These are phyloP conservation scores for Malassezia sp. DNA, from an alignment of 1,284 basidiomycete genomes.

Conservation along the genomic window DNA sequence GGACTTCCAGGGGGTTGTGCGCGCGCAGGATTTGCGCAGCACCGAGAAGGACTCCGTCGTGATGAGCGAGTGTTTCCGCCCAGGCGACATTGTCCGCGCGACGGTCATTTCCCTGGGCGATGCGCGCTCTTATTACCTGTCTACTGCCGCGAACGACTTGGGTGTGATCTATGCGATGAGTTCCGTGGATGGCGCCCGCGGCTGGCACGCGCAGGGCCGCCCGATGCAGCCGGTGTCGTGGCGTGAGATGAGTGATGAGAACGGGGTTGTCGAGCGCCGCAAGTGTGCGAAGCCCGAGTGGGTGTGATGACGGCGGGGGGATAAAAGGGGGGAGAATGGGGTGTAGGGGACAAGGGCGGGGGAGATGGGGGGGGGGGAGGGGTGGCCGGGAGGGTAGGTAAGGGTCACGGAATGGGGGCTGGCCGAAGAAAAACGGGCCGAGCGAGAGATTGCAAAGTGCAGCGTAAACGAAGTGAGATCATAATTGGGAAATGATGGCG, in stretches of 20 bases:
- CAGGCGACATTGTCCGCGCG: conserved; percentile 87
- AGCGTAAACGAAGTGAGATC: no score
- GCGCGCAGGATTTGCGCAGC: conserved; percentile 64
- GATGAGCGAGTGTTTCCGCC: conserved; percentile 84
- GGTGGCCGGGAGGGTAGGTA: no score
- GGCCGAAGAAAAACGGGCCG: no score
- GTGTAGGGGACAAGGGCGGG: no score
- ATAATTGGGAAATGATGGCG: no score
- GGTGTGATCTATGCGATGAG: conserved; percentile 55
- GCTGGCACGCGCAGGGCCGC: conserved; percentile 19
- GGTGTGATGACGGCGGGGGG: conserved; percentile 4
- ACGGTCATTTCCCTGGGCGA: conserved; percentile 54
- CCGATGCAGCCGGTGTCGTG: conserved; percentile 55
- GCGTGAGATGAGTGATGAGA: conserved; percentile 83
- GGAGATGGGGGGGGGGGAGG: no score
- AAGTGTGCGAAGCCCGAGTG: conserved; percentile 71
- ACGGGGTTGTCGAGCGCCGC: conserved; percentile 66
- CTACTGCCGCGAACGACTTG: conserved; percentile 83
- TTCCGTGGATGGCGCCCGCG: neutral
- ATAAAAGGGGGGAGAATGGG: no score
- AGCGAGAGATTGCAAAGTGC: no score
- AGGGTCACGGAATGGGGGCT: no score
- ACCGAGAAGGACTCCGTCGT: conserved; percentile 87
- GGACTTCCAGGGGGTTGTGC: conserved; percentile 79
- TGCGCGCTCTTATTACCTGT: conserved; percentile 64